phyloP scores from a whole-genome alignment of 2,329 filamentous ascomycete species.

The Diplocarpon mali region DNA sequence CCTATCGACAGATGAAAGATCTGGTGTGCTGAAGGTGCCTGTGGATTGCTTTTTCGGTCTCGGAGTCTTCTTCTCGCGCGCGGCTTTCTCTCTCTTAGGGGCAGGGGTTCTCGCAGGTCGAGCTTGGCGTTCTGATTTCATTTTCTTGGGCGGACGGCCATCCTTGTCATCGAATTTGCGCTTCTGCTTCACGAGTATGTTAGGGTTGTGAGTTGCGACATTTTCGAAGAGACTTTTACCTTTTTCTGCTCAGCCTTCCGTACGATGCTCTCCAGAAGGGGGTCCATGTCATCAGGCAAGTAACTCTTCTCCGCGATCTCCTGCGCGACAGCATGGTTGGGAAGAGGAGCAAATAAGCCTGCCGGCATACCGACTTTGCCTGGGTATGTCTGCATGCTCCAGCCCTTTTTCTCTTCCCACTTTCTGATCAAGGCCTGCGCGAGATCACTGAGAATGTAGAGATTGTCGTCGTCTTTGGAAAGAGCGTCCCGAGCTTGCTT shows the following conservation, averaged over 20 bases:
- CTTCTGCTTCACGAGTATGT: slow-evolving; percentile 17
- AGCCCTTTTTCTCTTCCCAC: slow-evolving; percentile 78
- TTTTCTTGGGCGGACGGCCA: slow-evolving; percentile 12
- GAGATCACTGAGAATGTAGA: slow-evolving; percentile 83
- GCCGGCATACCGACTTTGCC: slow-evolving; percentile 71
- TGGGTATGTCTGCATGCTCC: slow-evolving; percentile 75
- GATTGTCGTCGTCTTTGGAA: slow-evolving; percentile 50
- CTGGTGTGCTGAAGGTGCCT: slow-evolving; percentile 9
- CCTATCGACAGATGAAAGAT: slow-evolving; percentile 20
- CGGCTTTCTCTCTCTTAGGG: slow-evolving; percentile 22
- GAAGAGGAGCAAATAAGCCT: slow-evolving; percentile 65
- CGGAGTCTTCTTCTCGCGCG: slow-evolving; percentile 22
- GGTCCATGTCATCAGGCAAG: slow-evolving; percentile 65
- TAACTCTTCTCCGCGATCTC: slow-evolving; percentile 80
- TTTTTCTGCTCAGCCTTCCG: slow-evolving; percentile 54
- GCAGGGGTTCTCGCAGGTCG: slow-evolving; percentile 12
- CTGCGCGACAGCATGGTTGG: slow-evolving; percentile 68
- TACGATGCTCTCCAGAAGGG: slow-evolving; percentile 52
- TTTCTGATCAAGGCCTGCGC: slow-evolving; percentile 71
- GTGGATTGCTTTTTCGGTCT: slow-evolving; percentile 21
- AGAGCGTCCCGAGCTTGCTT: slow-evolving; percentile 84
- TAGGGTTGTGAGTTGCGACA: neutral
- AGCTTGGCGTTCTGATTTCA: slow-evolving; percentile 10
- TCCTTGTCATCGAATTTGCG: slow-evolving; percentile 22
- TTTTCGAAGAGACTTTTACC: slow-evolving; percentile 22